Evolutionary conservation across 352 stramenopile species (phyloP).

Genomic region (Phytophthora sansomeana): DNA sequence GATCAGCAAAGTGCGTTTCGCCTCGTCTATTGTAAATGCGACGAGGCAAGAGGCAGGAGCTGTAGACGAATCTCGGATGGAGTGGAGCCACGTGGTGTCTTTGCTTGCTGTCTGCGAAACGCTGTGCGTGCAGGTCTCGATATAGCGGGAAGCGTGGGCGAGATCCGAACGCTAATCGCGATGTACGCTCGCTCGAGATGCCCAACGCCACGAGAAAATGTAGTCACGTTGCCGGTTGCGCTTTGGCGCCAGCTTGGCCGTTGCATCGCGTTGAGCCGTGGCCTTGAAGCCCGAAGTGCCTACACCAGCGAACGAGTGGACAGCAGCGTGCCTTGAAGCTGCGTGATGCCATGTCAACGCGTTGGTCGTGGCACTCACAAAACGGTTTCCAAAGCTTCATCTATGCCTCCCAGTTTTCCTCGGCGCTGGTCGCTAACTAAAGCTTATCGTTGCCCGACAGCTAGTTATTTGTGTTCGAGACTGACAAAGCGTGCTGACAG

Average conservation of each 20-base stretch:
- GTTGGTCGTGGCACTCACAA: not conserved
- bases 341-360: conserved; percentile 1
- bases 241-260: not conserved
- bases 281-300: not conserved
- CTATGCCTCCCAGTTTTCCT: no score
- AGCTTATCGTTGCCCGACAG: not conserved
- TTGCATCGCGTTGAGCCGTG: not conserved
- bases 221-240: conserved; percentile 3
- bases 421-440: no score
- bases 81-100: not conserved
- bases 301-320: conserved; percentile 1
- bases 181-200: not conserved
- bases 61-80: conserved; percentile 16
- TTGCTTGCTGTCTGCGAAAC: conserved; percentile 14
- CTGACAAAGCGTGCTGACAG: not conserved
- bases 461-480: not conserved
- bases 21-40: conserved; percentile 26
- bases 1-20: conserved; percentile 1
- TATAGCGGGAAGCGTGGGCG: not conserved
- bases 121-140: not conserved
- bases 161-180: not conserved
- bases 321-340: conserved; percentile 2
- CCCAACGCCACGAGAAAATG: conserved; percentile 4
- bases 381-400: no score
- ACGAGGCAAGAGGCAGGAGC: conserved; percentile 14